Conservation (phyloP, 495 filamentous ascomycete genomes). For the Penicillium verhagenii region DNA sequence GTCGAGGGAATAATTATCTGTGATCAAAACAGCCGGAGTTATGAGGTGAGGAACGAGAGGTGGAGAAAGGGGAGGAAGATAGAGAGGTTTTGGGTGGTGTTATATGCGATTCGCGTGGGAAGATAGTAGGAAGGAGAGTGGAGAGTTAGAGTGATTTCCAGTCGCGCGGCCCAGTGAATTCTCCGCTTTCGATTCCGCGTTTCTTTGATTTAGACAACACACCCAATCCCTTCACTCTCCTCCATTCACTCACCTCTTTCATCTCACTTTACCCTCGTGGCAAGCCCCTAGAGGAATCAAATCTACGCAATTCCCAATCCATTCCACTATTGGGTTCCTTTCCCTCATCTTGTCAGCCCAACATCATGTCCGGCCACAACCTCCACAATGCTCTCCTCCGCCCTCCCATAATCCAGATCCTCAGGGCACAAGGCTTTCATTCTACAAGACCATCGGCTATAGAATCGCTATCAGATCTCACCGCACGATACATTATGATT, state of each 20-base stretch:
- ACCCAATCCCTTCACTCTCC: constrained; percentile 1
- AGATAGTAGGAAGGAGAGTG: background rate
- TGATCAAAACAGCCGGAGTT: background rate
- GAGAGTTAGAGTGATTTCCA: background rate
- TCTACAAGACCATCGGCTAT: constrained; percentile 69
- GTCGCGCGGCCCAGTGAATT: constrained; percentile 12
- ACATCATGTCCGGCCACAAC: constrained; percentile 41
- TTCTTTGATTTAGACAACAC: background rate
- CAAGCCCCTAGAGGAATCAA: background rate
- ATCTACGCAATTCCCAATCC: background rate
- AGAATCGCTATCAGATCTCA: constrained; percentile 74
- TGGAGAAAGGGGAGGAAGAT: background rate
- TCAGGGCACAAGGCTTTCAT: constrained; percentile 84
- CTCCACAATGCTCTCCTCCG: constrained; percentile 77
- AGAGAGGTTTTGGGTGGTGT: no score
- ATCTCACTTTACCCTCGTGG: background rate
- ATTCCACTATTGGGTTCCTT: background rate
- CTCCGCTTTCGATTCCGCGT: constrained; percentile 14
- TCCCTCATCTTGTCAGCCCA: background rate
- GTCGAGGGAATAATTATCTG: background rate
- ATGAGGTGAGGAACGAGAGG: background rate
- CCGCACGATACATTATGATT: constrained; percentile 67
- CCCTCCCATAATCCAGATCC: constrained; percentile 78
- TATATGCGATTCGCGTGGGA: background rate
- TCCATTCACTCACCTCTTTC: background rate